Base-by-base conservation (phyloP, 2,329 filamentous ascomycete species). In the Diplodia mutila region DNA sequence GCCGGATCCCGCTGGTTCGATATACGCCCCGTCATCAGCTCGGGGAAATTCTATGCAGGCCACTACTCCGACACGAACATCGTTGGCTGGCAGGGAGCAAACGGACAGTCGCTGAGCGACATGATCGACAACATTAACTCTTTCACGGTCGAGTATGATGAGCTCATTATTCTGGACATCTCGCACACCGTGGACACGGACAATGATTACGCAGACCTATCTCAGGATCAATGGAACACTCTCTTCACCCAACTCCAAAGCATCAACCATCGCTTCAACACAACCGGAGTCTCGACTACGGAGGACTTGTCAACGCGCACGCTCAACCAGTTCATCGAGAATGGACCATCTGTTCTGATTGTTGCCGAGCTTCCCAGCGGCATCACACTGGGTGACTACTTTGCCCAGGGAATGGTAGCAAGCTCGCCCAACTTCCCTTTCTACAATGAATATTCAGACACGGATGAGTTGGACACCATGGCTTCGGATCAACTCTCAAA, bases 1-100 rank as follows among this genome's bases (percentile, higher is more conserved):
- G 77, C 77, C 3, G 83, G 84, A 0, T 78, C 83, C 4, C 77
- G 84, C 9, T 83, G 80, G 69, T 84, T 85, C 66, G 83, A 85
- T 68, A 73, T 85, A 5, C 77, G 84, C 0, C 78, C 84, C 3
- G 80, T 80, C 23, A 74, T 81, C 11, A 75, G 78, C 1, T 72
- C 72, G 14, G 79, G 76, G 21, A 69, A 79, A 48, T 84, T 80
- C 74, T 80, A 81, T 68, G 77, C 78, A 16, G 79, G 81, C 34
- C 80, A 83, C 64, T 81, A 83, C 67, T 79, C 76, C 59, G 73
- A 79, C 57, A 72, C 79, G 66, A 69, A 55, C 34, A 73, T 72
- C 42, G 73, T 76, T 4, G 71, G 78, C 2, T 80, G 79, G 73
- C 70, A 84, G 3, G 83, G 83, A 18, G 82, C 80, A 49, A 80